Evolutionary conservation across 2,329 filamentous ascomycete genomes (phyloP).

Genomic region (Microascus cirrosus): DNA sequence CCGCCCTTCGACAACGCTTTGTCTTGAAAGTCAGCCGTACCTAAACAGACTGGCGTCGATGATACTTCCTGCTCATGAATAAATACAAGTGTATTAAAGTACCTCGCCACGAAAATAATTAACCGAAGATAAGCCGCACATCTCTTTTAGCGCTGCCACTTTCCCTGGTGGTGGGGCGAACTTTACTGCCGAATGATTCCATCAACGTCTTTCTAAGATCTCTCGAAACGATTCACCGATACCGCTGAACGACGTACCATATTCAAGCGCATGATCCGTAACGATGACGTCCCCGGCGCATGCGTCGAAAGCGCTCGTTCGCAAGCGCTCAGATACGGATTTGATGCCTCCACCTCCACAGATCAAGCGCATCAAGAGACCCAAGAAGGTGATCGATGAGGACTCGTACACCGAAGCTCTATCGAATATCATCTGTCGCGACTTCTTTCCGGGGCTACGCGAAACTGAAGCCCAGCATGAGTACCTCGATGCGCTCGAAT

Average conservation of each 20-base stretch:
- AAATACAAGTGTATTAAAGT: not conserved
- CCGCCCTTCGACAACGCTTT: not conserved
- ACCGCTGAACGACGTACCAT: not conserved
- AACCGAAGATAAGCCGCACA: not conserved
- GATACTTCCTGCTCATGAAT: not conserved
- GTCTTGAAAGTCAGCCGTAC: not conserved
- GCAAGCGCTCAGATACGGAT: slow-evolving; percentile 58
- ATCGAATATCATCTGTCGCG: slow-evolving; percentile 87
- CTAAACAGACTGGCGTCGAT: not conserved
- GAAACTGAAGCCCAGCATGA: slow-evolving; percentile 84
- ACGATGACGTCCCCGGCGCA: slow-evolving; percentile 1
- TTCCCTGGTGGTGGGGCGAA: not conserved
- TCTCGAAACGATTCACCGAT: not conserved
- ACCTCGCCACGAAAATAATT: not conserved
- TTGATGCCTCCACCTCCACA: slow-evolving; percentile 79
- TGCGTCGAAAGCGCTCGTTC: slow-evolving; percentile 47
- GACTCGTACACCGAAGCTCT: slow-evolving; percentile 85
- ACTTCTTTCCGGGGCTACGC: slow-evolving; percentile 89
- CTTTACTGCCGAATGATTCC: not conserved
- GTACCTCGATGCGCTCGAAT: slow-evolving; percentile 83
- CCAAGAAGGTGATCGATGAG: slow-evolving; percentile 80
- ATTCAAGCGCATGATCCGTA: not conserved
- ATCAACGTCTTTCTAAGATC: not conserved
- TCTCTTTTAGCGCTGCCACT: not conserved
- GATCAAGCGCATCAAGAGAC: slow-evolving; percentile 83